Evolutionary conservation across 2,329 filamentous ascomycete genomes (phyloP).

Genomic region (Clarireedia homoeocarpa): DNA sequence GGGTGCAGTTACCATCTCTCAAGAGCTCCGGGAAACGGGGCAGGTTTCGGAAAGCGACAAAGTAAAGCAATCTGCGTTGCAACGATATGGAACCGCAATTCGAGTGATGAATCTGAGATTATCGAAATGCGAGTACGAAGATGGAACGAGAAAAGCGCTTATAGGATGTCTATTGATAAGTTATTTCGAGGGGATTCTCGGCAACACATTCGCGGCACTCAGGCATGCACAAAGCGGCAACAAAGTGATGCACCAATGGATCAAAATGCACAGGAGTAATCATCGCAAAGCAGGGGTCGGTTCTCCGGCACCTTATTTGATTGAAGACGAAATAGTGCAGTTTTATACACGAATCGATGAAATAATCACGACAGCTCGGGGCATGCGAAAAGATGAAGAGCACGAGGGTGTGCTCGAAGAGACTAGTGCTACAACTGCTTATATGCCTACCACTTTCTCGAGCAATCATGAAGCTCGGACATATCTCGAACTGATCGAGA

Average conservation of each 20-base stretch:
- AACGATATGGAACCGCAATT: conserved; percentile 9
- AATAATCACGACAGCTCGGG: conserved; percentile 10
- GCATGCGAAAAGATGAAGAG: conserved; percentile 1
- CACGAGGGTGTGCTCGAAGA: conserved; percentile 9
- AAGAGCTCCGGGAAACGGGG: background rate
- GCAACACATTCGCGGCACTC: conserved; percentile 5
- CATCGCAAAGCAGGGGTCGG: background rate
- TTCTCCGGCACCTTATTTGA: background rate
- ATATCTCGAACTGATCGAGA: conserved; percentile 15
- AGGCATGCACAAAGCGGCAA: conserved; percentile 1
- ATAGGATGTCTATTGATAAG: conserved; percentile 10
- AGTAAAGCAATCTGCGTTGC: conserved; percentile 2
- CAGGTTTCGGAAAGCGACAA: background rate
- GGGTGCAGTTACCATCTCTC: conserved; percentile 39
- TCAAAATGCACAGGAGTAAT: background rate
- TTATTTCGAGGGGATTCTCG: conserved; percentile 10
- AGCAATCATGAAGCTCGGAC: conserved; percentile 3
- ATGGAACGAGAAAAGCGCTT: conserved; percentile 7
- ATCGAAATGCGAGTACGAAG: background rate
- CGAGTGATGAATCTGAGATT: conserved; percentile 6
- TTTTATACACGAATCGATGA: conserved; percentile 10
- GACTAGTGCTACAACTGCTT: conserved; percentile 1
- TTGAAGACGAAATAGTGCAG: conserved; percentile 13
- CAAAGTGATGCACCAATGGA: conserved; percentile 4
- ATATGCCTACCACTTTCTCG: conserved; percentile 10